Conservation (phyloP, 768 basidiomycete genomes). For the Neoboletus magnificus region DNA sequence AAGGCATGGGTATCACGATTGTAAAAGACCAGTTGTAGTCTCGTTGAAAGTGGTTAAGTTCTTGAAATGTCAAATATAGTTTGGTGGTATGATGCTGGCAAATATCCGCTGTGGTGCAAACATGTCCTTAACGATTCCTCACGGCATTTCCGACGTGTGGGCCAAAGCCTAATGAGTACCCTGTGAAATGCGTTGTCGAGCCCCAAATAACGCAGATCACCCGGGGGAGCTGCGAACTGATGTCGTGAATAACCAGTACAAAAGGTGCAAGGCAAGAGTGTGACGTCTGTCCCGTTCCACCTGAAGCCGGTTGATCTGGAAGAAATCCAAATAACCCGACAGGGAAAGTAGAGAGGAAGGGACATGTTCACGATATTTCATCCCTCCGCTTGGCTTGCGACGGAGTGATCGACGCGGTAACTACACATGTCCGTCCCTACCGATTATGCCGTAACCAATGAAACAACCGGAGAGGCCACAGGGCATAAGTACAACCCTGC, state of each 20-base stretch:
- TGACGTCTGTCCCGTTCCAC: neutral
- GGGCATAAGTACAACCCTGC: neutral
- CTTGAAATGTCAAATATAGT: neutral
- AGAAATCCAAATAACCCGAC: neutral
- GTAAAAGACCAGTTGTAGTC: neutral
- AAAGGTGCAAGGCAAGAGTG: neutral
- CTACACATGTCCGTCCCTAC: slow-evolving; percentile 6
- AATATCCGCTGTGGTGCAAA: neutral
- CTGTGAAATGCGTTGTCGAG: neutral
- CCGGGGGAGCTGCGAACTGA: neutral
- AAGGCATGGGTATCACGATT: neutral
- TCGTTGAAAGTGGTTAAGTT: neutral
- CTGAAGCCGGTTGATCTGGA: neutral
- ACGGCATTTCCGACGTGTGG: neutral
- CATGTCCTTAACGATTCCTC: neutral
- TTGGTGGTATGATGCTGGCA: neutral
- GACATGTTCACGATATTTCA: neutral
- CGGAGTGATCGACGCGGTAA: neutral
- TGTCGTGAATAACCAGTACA: neutral
- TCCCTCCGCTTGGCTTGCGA: neutral
- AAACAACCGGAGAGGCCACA: neutral
- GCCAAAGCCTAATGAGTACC: neutral
- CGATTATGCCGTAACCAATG: slow-evolving; percentile 8
- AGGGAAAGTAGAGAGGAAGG: neutral
- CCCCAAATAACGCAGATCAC: neutral